Base-by-base conservation (phyloP, 169 alveolate genomes). In the Plasmodium knowlesi region DNA sequence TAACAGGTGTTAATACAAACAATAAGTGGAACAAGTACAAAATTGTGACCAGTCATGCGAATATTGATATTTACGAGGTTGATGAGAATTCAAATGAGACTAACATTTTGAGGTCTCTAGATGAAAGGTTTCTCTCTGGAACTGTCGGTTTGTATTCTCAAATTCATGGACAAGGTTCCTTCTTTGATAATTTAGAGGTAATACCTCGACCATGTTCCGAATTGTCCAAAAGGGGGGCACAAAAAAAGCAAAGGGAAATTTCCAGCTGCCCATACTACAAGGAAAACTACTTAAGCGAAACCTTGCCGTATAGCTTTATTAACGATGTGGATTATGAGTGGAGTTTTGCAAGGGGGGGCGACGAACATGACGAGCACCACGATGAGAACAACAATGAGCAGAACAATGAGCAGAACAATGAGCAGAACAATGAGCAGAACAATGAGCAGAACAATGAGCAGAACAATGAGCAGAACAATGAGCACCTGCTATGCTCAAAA, bases 101-200 rank as follows among this genome's bases (percentile, higher is more conserved):
- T 46, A 78, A 50, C 19, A 83, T 71, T 5, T 25, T 57, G 92
- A 96, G 98, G 50, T 97, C 96, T 25, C 84, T 97, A 82, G 99
- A 98, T 94, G 98, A 97, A 86, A 92, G 97, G 10, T 96, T 97
- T 71, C 76, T 96, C 83, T 95, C 97, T 72, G 99, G 99, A 19
- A 93, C 97, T 16, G 96, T 98, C 46, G 98, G 98, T 5, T 95
- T 98, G 74, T 98, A 97, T 85, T 95, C 98, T 10, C 96, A 97
- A 72, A 98, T 98, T 39, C 93, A 96, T 88, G 96, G 96, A 2
- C 97, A 96, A 32, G 98, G 98, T 30, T 96, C 97, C 22, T 97
- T 96, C 92, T 98, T 96, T 70, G 98, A 97, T 92, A 95, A 95
- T 16, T 78, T 98, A 37, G 83, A 89, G 30, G 92, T 98, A n/a